phyloP scores from a whole-genome alignment of 2,329 filamentous ascomycete genomes.

The Sporothrix variecibatus region DNA sequence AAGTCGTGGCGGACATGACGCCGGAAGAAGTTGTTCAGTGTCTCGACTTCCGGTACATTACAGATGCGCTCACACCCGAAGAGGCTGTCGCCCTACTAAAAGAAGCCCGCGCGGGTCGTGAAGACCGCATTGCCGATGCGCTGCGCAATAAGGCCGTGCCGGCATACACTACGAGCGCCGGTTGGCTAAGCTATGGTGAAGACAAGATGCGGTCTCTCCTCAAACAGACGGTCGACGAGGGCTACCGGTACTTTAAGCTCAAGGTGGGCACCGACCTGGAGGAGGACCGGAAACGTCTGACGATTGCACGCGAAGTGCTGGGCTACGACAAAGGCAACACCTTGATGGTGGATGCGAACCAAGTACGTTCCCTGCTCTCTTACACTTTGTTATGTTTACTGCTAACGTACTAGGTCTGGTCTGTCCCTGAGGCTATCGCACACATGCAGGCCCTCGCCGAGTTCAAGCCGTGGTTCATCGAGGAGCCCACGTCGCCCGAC shows the following conservation, averaged over 20 bases:
- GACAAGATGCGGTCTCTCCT: conserved; percentile 80
- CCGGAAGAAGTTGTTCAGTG: conserved; percentile 83
- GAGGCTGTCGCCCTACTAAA: conserved; percentile 75
- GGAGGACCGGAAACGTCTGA: conserved; percentile 68
- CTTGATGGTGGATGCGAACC: conserved; percentile 92
- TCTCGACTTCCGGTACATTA: conserved; percentile 95
- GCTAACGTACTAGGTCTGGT: conserved; percentile 61
- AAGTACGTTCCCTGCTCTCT: conserved; percentile 39
- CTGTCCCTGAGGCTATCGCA: conserved; percentile 81
- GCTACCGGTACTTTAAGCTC: conserved; percentile 86
- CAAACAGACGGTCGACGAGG: conserved; percentile 70
- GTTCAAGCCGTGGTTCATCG: conserved; percentile 92
- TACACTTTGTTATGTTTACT: no score
- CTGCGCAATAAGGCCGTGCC: conserved; percentile 74
- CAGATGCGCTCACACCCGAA: conserved; percentile 83
- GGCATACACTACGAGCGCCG: conserved; percentile 86
- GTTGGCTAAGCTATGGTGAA: conserved; percentile 88
- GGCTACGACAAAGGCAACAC: conserved; percentile 69
- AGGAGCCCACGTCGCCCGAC: conserved; percentile 88
- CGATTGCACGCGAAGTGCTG: conserved; percentile 65
- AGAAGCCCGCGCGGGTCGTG: conserved; percentile 46
- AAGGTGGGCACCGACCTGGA: conserved; percentile 81
- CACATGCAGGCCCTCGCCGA: conserved; percentile 82
- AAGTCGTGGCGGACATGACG: conserved; percentile 84
- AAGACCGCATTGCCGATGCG: conserved; percentile 69